A percentile compares a stretch with the other conserved stretches of the same genome.
These are phyloP conservation scores for Ramaria rubella DNA, from an alignment of 768 basidiomycete species.

Conservation along the genomic window DNA sequence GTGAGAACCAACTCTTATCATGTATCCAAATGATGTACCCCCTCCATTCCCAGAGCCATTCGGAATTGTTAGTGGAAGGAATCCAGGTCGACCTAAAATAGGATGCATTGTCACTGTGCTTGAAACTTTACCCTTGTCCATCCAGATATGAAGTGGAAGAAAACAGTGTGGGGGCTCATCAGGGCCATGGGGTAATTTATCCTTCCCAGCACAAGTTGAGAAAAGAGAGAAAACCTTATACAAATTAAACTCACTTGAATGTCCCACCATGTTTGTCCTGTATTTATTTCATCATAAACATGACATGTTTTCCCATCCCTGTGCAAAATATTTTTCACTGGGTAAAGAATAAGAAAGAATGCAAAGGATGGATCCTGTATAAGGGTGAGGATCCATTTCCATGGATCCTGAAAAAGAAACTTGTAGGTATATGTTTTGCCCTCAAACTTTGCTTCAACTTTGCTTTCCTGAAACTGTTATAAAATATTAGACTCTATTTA, in stretches of 20 bases:
- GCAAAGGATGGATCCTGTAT: constrained; percentile 20
- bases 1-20: constrained; percentile 19
- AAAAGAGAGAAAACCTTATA: neutral
- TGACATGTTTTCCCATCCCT: constrained; percentile 12
- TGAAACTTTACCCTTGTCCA: constrained; percentile 27
- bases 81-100: constrained; percentile 22
- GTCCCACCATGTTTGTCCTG: too few relatives aligned
- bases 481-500: neutral
- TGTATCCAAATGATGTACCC: constrained; percentile 24
- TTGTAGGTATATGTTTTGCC: constrained; percentile 13
- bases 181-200: neutral
- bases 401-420: too few relatives aligned
- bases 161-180: constrained; percentile 19
- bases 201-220: neutral
- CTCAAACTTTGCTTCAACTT: constrained; percentile 15
- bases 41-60: constrained; percentile 32
- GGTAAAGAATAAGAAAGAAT: constrained; percentile 15
- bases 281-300: constrained; percentile 25
- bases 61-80: constrained; percentile 23
- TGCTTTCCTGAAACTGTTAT: constrained; percentile 17
- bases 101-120: constrained; percentile 23
- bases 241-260: too few relatives aligned
- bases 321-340: constrained; percentile 23
- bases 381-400: constrained; percentile 16
- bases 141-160: constrained; percentile 26